Evolutionary conservation across 305 asterid species (phyloP).

Genomic region (Solanum chacoense): DNA sequence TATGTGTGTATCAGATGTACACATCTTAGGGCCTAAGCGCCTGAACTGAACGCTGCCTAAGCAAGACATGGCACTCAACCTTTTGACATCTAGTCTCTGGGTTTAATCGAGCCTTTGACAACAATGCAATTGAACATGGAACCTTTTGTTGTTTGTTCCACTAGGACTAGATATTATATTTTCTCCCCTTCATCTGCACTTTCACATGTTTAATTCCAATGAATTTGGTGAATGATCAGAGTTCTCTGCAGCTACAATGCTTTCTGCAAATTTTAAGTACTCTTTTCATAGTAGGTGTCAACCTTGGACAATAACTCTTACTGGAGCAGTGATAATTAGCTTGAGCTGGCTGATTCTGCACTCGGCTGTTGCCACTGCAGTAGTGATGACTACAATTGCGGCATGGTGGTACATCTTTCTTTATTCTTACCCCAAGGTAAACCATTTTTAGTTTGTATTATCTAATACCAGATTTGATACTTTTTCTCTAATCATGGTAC

Average conservation of each 20-base stretch:
- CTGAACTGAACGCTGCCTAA: background rate
- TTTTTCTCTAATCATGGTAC: background rate
- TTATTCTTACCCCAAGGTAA: constrained; percentile 82
- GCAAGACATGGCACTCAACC: background rate
- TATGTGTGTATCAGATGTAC: background rate
- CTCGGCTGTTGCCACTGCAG: constrained; percentile 36
- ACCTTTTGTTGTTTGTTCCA: background rate
- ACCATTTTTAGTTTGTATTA: background rate
- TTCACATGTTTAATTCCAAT: background rate
- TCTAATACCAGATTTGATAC: background rate
- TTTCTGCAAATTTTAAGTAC: background rate
- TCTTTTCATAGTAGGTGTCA: constrained; percentile 56
- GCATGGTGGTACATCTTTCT: constrained; percentile 92
- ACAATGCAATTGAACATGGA: constrained; percentile 2
- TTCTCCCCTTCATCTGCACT: background rate
- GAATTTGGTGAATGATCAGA: background rate
- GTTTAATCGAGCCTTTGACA: background rate
- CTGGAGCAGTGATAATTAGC: constrained; percentile 44
- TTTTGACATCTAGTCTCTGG: background rate
- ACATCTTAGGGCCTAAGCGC: background rate
- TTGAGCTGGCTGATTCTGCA: constrained; percentile 69
- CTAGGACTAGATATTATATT: background rate
- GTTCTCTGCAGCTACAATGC: background rate
- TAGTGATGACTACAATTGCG: constrained; percentile 31
- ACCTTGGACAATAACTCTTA: constrained; percentile 78